Conservation (phyloP, 2,329 filamentous ascomycete species). For the Neurospora sp. region DNA sequence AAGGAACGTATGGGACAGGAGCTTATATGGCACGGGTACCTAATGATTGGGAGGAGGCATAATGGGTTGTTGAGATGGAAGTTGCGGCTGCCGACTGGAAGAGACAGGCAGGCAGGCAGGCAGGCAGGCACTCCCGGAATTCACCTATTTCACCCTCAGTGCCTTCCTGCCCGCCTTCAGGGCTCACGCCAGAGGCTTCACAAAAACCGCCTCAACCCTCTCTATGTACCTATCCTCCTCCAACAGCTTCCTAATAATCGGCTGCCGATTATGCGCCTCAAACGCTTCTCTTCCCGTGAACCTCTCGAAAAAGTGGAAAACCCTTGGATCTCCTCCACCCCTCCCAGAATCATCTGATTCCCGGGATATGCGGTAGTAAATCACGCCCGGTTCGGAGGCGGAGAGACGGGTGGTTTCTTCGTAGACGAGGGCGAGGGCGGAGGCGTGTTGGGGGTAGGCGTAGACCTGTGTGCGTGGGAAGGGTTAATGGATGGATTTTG, state of each 20-base stretch:
- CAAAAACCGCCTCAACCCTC: slow-evolving; percentile 15
- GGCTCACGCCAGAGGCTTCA: not conserved
- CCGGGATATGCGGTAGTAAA: slow-evolving; percentile 22
- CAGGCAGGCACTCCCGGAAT: no score
- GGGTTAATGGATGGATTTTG: no score
- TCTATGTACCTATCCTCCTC: slow-evolving; percentile 14
- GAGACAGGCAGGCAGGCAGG: no score
- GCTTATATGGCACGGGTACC: not conserved
- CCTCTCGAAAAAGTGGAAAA: slow-evolving; percentile 27
- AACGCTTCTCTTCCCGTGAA: slow-evolving; percentile 22
- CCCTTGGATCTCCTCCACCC: slow-evolving; percentile 2
- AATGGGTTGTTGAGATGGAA: no score
- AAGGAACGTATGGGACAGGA: not conserved
- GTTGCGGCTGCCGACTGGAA: no score
- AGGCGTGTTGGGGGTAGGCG: slow-evolving; percentile 22
- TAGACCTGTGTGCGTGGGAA: slow-evolving; percentile 15
- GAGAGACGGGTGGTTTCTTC: slow-evolving; percentile 20
- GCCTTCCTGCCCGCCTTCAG: no score
- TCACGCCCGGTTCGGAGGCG: slow-evolving; percentile 18
- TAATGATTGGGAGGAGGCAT: no score
- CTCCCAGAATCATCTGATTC: slow-evolving; percentile 7
- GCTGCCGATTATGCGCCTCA: slow-evolving; percentile 21
- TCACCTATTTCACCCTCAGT: no score
- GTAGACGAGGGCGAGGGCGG: slow-evolving; percentile 23
- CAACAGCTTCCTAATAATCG: slow-evolving; percentile 21